Evolutionary conservation across 371 early-diverging fungal species (phyloP).

Genomic region (Mucor ambiguus): DNA sequence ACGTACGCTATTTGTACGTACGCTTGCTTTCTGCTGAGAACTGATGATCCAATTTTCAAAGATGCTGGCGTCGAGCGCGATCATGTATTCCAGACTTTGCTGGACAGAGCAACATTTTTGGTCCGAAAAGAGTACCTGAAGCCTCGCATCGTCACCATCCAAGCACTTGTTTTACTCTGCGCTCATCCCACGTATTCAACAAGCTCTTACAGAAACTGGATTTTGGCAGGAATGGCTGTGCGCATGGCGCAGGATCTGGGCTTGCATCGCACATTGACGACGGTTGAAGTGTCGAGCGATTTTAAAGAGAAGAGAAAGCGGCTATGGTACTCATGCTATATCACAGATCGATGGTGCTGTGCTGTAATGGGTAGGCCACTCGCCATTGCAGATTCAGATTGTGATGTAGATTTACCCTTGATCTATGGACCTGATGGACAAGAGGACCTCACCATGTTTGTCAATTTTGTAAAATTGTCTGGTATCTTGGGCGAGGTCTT

Average conservation of each 20-base stretch:
- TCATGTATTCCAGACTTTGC: conserved; percentile 30
- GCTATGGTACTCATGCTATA: conserved; percentile 38
- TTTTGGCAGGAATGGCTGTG: conserved; percentile 50
- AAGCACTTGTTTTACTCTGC: conserved; percentile 44
- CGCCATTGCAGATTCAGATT: conserved; percentile 45
- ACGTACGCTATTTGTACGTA: conserved; percentile 42
- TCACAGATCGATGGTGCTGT: conserved; percentile 44
- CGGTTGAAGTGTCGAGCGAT: conserved; percentile 17
- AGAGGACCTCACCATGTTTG: conserved; percentile 26
- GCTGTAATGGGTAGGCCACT: conserved; percentile 45
- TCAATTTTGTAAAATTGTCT: conserved; percentile 35
- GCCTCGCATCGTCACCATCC: conserved; percentile 42
- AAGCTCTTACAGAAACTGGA: conserved; percentile 43
- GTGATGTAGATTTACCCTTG: conserved; percentile 37
- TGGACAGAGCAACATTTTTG: conserved; percentile 29
- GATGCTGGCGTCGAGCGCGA: conserved; percentile 31
- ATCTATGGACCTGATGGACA: conserved; percentile 2
- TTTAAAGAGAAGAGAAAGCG: conserved; percentile 27
- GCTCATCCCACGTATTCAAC: conserved; percentile 41
- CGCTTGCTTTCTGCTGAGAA: conserved; percentile 33
- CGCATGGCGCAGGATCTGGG: conserved; percentile 52
- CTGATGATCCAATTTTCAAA: conserved; percentile 33
- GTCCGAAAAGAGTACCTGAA: conserved; percentile 39
- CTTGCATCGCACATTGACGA: conserved; percentile 32
- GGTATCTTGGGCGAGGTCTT: conserved; percentile 42